Evolutionary conservation across 2,329 filamentous ascomycete species (phyloP).

Genomic region (Teratosphaeria epicoccoides): DNA sequence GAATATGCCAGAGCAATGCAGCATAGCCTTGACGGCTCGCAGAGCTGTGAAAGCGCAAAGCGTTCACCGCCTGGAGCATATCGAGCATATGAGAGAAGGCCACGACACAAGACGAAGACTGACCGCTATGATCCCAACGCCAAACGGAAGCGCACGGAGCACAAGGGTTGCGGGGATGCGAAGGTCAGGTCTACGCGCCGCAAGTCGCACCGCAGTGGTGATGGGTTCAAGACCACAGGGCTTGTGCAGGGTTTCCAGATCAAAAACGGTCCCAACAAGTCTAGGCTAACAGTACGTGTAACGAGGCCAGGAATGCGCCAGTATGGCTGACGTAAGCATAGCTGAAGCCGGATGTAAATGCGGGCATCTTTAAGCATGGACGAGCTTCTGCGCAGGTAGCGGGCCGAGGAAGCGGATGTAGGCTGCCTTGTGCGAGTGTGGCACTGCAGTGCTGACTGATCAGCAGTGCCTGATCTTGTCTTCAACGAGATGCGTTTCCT

Average conservation of each 20-base stretch:
- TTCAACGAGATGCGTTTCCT: slow-evolving; percentile 44
- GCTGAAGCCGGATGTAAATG: slow-evolving; percentile 32
- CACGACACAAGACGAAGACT: slow-evolving; percentile 37
- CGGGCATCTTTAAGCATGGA: slow-evolving; percentile 41
- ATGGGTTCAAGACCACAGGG: slow-evolving; percentile 26
- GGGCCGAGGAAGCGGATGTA: slow-evolving; percentile 29
- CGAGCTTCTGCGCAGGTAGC: slow-evolving; percentile 35
- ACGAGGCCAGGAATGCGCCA: neutral
- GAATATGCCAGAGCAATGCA: neutral
- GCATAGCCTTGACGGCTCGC: neutral
- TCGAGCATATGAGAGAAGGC: slow-evolving; percentile 31
- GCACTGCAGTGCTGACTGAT: slow-evolving; percentile 11
- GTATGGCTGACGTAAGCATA: slow-evolving; percentile 15
- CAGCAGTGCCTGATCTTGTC: slow-evolving; percentile 39
- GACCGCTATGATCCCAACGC: slow-evolving; percentile 35
- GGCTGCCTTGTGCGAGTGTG: slow-evolving; percentile 21
- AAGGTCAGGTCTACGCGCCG: slow-evolving; percentile 18
- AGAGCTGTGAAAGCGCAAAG: neutral
- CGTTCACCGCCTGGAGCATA: neutral
- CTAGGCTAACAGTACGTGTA: slow-evolving; percentile 34
- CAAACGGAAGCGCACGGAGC: slow-evolving; percentile 24
- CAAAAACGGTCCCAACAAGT: slow-evolving; percentile 33
- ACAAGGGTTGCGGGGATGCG: slow-evolving; percentile 11
- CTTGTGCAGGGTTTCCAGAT: slow-evolving; percentile 35
- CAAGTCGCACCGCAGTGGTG: slow-evolving; percentile 28